Base-by-base conservation (phyloP, 2,329 filamentous ascomycete species). In the Pezicula neosporulosa region DNA sequence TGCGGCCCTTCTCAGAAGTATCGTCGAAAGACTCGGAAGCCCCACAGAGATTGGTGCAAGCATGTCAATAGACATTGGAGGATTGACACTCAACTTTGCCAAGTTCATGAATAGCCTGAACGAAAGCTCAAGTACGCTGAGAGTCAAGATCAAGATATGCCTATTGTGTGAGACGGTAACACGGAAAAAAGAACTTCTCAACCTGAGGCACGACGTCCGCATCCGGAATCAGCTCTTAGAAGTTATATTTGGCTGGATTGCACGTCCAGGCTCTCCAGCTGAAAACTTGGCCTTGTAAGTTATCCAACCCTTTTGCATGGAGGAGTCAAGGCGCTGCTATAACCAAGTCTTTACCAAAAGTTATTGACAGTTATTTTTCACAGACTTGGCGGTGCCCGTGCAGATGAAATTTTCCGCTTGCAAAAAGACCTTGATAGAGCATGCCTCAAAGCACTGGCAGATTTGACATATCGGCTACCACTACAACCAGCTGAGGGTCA, bases 71-170 rank as follows among this genome's bases (percentile, higher is more conserved):
- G 82, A 87, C 56, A 76, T 88, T 9, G 83, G 83, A 13, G 76
- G 77, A 3, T 69, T 87, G 38, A 80, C 83, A 1, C 72, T 88
- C 38, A 85, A 80, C 62, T 85, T 87, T 63, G 83, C 83, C 33
- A 86, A 82, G 56, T 87, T 86, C 55, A 66, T 87, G 38, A 81
- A 86, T 56, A 77, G 78, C 5, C 68, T 81, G 8, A 63, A 75
- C 3, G 83, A 86, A 52, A 79, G 75, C 12, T 66, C 74, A 8
- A 80, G 75, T 56, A 80, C 77, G 18, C 63, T 86, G 15, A 75
- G 82, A 49, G 82, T 87, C 42, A 87, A 86, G 63, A 86, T 87
- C 61, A 83, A 85, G 59, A 81, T 86, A 38, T 87, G 85, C 60
- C 82, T 87, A 58, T 67, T 88, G 7, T 85, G 79, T 53, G 85